Conservation (phyloP, 495 filamentous ascomycete species). For the Hypoxylon fragiforme region DNA sequence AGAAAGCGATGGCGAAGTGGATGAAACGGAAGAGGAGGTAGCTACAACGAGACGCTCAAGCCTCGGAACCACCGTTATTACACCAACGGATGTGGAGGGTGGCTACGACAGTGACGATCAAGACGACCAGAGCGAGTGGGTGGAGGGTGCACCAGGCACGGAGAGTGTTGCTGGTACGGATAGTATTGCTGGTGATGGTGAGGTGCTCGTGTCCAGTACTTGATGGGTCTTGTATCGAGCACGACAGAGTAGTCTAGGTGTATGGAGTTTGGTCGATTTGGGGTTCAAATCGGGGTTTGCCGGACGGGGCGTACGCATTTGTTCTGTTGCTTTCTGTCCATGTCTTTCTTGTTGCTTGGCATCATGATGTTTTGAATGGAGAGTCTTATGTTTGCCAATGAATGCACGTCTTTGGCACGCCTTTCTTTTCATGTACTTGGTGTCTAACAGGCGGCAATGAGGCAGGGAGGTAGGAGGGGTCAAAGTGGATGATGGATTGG, state of each 20-base stretch:
- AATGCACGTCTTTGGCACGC: background rate
- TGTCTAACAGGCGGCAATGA: background rate
- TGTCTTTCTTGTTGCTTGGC: constrained; percentile 1
- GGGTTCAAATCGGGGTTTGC: constrained; percentile 10
- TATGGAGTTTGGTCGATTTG: background rate
- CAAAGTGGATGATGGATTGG: background rate
- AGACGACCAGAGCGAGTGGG: constrained; percentile 46
- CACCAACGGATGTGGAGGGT: constrained; percentile 56
- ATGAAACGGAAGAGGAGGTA: constrained; percentile 27
- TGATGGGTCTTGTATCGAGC: background rate
- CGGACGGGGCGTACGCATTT: background rate
- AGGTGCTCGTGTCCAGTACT: constrained; percentile 24
- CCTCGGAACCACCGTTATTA: constrained; percentile 52
- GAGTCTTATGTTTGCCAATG: background rate
- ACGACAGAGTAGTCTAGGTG: constrained; percentile 1
- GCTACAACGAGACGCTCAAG: constrained; percentile 36
- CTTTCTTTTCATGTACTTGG: background rate
- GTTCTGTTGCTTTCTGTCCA: background rate
- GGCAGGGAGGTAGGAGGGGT: background rate
- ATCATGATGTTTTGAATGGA: background rate
- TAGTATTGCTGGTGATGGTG: constrained; percentile 32
- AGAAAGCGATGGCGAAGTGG: constrained; percentile 23
- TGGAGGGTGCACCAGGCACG: constrained; percentile 35
- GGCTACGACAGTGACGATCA: constrained; percentile 29
- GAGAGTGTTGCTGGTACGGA: constrained; percentile 14